These are phyloP conservation scores for Galerina marginata DNA, from an alignment of 768 basidiomycete genomes.

Conservation along the genomic window DNA sequence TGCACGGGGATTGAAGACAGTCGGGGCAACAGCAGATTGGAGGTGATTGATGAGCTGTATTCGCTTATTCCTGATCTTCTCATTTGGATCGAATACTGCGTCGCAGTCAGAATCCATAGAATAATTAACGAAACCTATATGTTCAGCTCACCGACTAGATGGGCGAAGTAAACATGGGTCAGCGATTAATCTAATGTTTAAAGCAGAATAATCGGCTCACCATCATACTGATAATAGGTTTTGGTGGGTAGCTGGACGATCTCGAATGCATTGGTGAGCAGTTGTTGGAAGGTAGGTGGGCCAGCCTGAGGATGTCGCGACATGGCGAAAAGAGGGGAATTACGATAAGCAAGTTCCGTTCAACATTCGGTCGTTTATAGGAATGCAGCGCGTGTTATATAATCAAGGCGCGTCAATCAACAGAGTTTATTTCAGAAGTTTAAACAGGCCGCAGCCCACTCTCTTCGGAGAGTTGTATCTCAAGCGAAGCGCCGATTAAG, in stretches of 20 bases:
- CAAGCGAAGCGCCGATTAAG: too few relatives aligned
- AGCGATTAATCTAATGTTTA: constrained; percentile 18
- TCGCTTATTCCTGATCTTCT: constrained; percentile 9
- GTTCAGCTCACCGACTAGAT: not conserved
- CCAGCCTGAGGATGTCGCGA: not conserved
- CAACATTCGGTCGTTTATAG: not conserved
- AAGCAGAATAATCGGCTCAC: constrained; percentile 13
- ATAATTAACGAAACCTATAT: not conserved
- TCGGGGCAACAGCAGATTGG: constrained; percentile 40
- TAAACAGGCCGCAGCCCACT: too few relatives aligned
- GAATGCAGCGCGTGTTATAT: constrained; percentile 2
- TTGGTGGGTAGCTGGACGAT: constrained; percentile 14
- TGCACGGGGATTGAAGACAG: constrained; percentile 46
- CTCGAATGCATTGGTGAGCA: constrained; percentile 22
- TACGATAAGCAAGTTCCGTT: not conserved
- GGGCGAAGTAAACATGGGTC: constrained; percentile 1
- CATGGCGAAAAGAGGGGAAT: not conserved
- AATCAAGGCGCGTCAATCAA: not conserved
- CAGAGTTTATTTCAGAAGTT: not conserved
- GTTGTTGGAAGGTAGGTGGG: not conserved
- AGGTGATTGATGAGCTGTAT: constrained; percentile 40
- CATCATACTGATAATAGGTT: constrained; percentile 26
- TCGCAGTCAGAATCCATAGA: not conserved
- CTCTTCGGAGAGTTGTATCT: too few relatives aligned
- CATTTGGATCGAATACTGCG: constrained; percentile 11